Base-by-base conservation (phyloP, 495 filamentous ascomycete genomes). In the Talaromyces stipitatus region DNA sequence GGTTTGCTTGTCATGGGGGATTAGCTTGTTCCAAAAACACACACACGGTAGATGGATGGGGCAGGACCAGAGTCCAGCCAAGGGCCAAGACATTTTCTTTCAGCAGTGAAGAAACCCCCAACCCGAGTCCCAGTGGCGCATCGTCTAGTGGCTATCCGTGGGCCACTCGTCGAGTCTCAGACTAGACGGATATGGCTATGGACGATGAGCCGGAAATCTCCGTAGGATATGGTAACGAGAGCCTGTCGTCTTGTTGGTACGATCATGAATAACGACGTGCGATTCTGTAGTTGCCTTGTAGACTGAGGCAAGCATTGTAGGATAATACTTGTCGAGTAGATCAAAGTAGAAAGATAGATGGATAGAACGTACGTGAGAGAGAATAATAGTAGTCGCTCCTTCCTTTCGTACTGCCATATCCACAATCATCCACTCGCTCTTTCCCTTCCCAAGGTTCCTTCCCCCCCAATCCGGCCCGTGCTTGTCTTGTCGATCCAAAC, bases 401-500 rank as follows among this genome's bases (percentile, higher is more conserved):
- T n/a, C 20, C 22, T 48, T 23, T 26, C 22, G 11, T 23, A 47
- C 23, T 22, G 16, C 11, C 43, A 47, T 14, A 45, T 47, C 45
- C 24, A 24, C 43, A 23, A 11, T 4, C 14, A 5, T 18, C 12
- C 43, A 47, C 14, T 47, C 23, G 20, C 23, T 47, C 43, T 24
- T 48, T 48, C 24, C 45, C 22, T 48, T 23, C 43, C 12, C 12
- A 48, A 24, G 45, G 20, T 26, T 48, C 45, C 22, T 48, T 48
- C 22, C 45, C 36, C 12, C 45, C 24, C 45, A 24, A 26, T 48
- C 45, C 24, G 48, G 48, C 48, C 48, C 48, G 48, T 51, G 48
- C 48, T 51, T 51, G 48, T 30, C 24, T 27, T 51, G 48, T 51
- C 48, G 48, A 51, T 51, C 48, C 48, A 51, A 51, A 51, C 48